phyloP scores from a whole-genome alignment of 345 rosid genomes.

The Eucalyptus sp. region DNA sequence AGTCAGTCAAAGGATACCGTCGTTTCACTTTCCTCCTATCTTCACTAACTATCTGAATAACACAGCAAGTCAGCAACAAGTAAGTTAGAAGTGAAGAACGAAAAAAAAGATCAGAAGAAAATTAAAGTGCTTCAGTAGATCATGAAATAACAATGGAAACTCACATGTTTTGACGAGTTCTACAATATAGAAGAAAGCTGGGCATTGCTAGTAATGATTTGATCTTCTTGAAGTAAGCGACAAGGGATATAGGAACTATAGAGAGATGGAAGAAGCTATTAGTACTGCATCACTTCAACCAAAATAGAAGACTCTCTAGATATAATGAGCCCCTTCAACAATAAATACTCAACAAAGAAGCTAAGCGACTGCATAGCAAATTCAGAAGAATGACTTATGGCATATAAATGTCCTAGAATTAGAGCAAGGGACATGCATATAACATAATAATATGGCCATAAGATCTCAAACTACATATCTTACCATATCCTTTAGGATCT shows the following conservation, averaged over 20 bases:
- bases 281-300: neutral
- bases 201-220: conserved; percentile 54
- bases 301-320: neutral
- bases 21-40: conserved; percentile 91
- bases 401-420: neutral
- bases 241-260: conserved; percentile 75
- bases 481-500: conserved; percentile 98
- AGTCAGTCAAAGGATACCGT: conserved; percentile 53
- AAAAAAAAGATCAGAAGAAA: neutral
- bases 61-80: neutral
- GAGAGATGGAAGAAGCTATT: neutral
- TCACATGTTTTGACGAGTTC: conserved; percentile 79
- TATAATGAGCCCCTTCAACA: neutral
- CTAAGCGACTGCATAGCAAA: neutral
- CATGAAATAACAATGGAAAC: conserved; percentile 4
- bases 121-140: neutral
- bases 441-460: neutral
- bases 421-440: neutral
- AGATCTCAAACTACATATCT: neutral
- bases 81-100: neutral
- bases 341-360: neutral
- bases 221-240: conserved; percentile 89
- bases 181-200: conserved; percentile 71
- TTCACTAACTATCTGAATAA: conserved; percentile 65
- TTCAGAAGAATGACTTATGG: neutral